Base-by-base conservation (phyloP, 2,329 filamentous ascomycete genomes). In the Pseudofabraea citricarpa region DNA sequence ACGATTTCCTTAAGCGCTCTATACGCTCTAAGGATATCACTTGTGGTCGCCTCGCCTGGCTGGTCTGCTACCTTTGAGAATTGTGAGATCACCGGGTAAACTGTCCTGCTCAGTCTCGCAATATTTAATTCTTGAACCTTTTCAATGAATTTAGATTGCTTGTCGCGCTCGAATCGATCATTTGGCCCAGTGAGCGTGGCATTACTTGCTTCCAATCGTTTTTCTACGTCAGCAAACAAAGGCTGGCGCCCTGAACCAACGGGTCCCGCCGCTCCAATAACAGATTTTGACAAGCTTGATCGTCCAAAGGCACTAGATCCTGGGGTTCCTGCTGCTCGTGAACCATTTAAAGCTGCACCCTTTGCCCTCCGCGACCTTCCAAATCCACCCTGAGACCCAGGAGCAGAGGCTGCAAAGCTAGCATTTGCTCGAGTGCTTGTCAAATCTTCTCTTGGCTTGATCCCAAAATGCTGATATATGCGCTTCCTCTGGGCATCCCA, bases 401-500 rank as follows among this genome's bases (percentile, higher is more conserved):
- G 57, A 18, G 58, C 52, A 4, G 66, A 60, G 23, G 59, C 50
- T 36, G 49, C 45, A 46, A 61, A 59, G 36, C 62, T 53, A 7
- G 47, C 46, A 20, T 51, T 46, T 16, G 41, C 47, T 18, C 40
- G 47, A 26, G 44, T 19, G 13, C 21, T 26, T 4, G 40, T 16
- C 38, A 53, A 32, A 50, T 74, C 73, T 37, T 81, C 76, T 19
- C 71, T 70, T 5, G 76, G 70, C 59, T 81, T 84, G 60, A 98
- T 85, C 12, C 93, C 93, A 64, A 98, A 97, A 65, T 98, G 93
- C 58, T 95, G 83, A 66, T 96, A 97, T 51, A 98, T 95, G 53
- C 83, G 83, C 64, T 87, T 88, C 50, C 91, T 84, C 68, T 97
- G 91, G 13, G 86, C 84, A 56, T 96, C 90, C 90, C 93, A 97